Base-by-base conservation (phyloP, 148 eudicot genomes). In the Nepenthes mirabilis region DNA sequence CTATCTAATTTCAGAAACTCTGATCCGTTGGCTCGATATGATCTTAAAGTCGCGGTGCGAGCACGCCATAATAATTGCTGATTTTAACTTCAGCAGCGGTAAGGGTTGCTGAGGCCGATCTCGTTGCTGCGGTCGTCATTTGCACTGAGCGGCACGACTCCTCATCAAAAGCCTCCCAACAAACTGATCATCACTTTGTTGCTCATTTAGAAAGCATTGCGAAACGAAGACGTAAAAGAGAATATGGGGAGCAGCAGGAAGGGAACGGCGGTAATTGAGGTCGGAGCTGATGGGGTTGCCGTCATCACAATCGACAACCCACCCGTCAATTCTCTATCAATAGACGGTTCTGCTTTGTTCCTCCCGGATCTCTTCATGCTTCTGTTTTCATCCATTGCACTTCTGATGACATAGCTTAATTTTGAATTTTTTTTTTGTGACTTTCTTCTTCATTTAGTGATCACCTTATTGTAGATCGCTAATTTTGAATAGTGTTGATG, bases 231-330 rank as follows among this genome's bases (percentile, higher is more conserved):
- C 23, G 23, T 23, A 23, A 23, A 23, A 23, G 45, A 40, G 45
- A 40, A 8, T 3, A 8, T 40, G 45, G 45, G 45, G 45, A 40
- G 45, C 45, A 40, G 45, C 4, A 62, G 34, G 71, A 66, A 11
- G 61, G 72, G 69, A 5, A 65, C 57, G 47, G 70, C 83, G 6
- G 47, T 50, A n/a, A 37, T 65, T 65, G 77, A 69, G 57, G 81
- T 80, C 57, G 84, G 81, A 63, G 57, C 72, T 33, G 79, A 80
- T 33, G 84, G 77, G 1, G 84, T 80, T 1, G 81, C 79, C 51
- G 34, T 74, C 65, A 71, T 80, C 74, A 68, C 75, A 54, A 74
- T 80, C 61, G 2, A 57, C 59, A 77, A 77, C 57, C 84, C 84
- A 12, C 84, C 84, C 7, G 77, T 80, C 65, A 80, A 80, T 71